Percentiles rank a stretch among this genome's conserved stretches.
These are phyloP conservation scores for Boletus patriciae DNA, from an alignment of 768 basidiomycete genomes.

Conservation along the genomic window DNA sequence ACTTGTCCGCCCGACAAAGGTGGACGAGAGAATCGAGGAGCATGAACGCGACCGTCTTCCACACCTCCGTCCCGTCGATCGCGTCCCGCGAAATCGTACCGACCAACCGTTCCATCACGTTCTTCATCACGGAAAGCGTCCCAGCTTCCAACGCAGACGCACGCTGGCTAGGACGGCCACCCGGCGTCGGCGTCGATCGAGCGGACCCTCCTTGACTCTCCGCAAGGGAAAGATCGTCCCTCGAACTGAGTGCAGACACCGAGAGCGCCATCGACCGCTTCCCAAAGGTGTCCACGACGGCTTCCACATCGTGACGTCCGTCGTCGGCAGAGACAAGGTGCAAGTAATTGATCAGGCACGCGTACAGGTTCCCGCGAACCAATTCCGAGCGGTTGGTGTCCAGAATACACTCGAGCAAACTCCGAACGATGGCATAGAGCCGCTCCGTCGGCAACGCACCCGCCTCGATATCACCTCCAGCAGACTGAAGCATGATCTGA, in stretches of 20 bases:
- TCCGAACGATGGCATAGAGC: constrained; percentile 69
- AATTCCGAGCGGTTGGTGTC: constrained; percentile 79
- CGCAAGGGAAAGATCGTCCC: constrained; percentile 41
- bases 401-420: constrained; percentile 70
- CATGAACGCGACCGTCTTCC: constrained; percentile 96
- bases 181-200: constrained; percentile 21
- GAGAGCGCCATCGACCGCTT: constrained; percentile 31
- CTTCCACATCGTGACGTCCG: constrained; percentile 12
- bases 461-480: constrained; percentile 59
- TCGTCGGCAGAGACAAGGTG: constrained; percentile 51
- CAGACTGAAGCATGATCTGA: constrained; percentile 65
- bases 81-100: constrained; percentile 82
- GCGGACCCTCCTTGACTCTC: constrained; percentile 38
- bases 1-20: constrained; percentile 68
- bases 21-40: constrained; percentile 79
- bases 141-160: constrained; percentile 55
- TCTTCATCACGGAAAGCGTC: constrained; percentile 65
- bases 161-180: not conserved
- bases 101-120: constrained; percentile 69
- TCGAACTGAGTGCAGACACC: constrained; percentile 37
- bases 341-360: constrained; percentile 84
- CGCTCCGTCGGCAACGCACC: constrained; percentile 79
- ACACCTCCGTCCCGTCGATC: constrained; percentile 92
- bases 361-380: constrained; percentile 94
- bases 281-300: constrained; percentile 19